These are phyloP conservation scores for Xylariaceae sp. DNA, from an alignment of 2,329 filamentous ascomycete species.

Conservation along the genomic window DNA sequence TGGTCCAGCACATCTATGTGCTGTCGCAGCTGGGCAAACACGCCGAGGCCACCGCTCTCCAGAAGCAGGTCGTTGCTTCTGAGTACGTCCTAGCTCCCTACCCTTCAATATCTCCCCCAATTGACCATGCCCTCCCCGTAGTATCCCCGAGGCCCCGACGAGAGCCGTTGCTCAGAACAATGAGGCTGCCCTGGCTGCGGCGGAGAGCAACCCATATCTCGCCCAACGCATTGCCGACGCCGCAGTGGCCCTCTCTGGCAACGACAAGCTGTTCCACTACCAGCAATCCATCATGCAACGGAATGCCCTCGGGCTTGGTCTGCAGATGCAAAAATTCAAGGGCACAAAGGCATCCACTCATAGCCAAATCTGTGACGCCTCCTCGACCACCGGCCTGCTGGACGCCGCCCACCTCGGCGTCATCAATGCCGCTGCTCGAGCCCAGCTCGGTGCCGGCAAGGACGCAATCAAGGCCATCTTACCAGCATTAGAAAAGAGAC, in stretches of 20 bases:
- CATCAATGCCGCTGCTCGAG: slow-evolving; percentile 69
- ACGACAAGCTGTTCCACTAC: slow-evolving; percentile 69
- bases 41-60: slow-evolving; percentile 63
- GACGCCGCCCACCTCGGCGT: slow-evolving; percentile 45
- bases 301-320: slow-evolving; percentile 62
- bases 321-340: slow-evolving; percentile 65
- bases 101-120: slow-evolving; percentile 1
- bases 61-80: slow-evolving; percentile 57
- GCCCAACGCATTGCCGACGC: slow-evolving; percentile 60
- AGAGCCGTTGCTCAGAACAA: slow-evolving; percentile 68
- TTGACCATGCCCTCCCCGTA: slow-evolving; percentile 30
- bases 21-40: slow-evolving; percentile 63
- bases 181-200: slow-evolving; percentile 40
- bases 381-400: slow-evolving; percentile 28
- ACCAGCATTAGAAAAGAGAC: slow-evolving; percentile 67
- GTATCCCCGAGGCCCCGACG: slow-evolving; percentile 66
- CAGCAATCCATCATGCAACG: slow-evolving; percentile 61
- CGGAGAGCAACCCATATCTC: slow-evolving; percentile 62
- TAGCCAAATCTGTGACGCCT: slow-evolving; percentile 34
- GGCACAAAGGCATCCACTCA: slow-evolving; percentile 55
- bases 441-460: slow-evolving; percentile 61
- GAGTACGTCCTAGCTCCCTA: slow-evolving; percentile 44
- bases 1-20: slow-evolving; percentile 73
- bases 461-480: slow-evolving; percentile 68
- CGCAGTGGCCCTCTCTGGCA: slow-evolving; percentile 49